Conservation (phyloP, 305 asterid genomes). For the Fraxinus nigra region DNA sequence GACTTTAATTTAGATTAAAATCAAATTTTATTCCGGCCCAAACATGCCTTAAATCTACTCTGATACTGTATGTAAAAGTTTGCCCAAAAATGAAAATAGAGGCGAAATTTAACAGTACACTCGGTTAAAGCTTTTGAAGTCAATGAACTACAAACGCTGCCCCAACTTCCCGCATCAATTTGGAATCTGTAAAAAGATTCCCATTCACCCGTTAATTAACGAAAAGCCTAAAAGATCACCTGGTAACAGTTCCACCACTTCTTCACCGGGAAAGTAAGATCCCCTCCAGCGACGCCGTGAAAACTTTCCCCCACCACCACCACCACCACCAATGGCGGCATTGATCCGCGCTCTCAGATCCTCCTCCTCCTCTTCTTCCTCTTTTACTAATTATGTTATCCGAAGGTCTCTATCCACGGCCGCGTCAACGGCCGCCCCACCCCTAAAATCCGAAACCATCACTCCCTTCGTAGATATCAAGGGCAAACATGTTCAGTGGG, state of each 20-base stretch:
- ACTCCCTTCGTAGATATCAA: constrained; percentile 54
- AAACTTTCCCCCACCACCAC: constrained; percentile 25
- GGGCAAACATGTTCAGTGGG: constrained; percentile 73
- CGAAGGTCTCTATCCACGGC: constrained; percentile 54
- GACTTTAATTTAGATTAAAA: no score
- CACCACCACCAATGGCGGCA: constrained; percentile 62
- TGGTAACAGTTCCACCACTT: not conserved
- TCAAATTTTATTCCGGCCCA: no score
- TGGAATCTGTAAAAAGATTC: constrained; percentile 32
- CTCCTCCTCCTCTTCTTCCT: constrained; percentile 27
- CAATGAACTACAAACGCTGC: not conserved
- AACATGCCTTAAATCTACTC: no score
- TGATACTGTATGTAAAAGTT: no score
- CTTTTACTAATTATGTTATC: constrained; percentile 15
- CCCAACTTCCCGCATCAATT: not conserved
- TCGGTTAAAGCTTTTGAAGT: not conserved
- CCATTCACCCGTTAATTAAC: constrained; percentile 12
- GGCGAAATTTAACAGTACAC: not conserved
- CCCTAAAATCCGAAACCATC: constrained; percentile 28
- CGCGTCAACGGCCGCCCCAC: constrained; percentile 24
- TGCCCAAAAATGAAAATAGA: no score
- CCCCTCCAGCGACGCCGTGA: constrained; percentile 22
- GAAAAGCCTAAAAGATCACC: constrained; percentile 17
- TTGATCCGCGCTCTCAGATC: constrained; percentile 69
- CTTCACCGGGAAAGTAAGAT: not conserved